Conservation (phyloP, 2,329 filamentous ascomycete genomes). For the Talaromyces sp. region DNA sequence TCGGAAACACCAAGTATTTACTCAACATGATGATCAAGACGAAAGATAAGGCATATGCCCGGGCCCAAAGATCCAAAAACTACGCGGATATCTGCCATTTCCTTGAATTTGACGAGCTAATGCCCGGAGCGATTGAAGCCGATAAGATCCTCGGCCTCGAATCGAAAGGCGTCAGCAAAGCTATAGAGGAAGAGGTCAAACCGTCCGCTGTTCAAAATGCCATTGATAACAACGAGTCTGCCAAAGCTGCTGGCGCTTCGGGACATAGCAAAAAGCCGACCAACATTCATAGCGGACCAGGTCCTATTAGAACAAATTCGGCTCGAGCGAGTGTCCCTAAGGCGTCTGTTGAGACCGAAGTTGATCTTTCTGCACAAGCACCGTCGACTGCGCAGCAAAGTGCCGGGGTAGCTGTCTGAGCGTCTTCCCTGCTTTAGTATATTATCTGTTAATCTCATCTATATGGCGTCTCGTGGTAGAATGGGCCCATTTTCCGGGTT, state of each 20-base stretch:
- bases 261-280: slow-evolving; percentile 6
- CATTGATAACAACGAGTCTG: slow-evolving; percentile 34
- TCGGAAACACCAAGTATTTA: slow-evolving; percentile 89
- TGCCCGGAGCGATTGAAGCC: slow-evolving; percentile 60
- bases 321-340: slow-evolving; percentile 22
- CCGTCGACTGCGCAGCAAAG: slow-evolving; percentile 18
- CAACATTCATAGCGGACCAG: slow-evolving; percentile 21
- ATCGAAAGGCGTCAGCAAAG: slow-evolving; percentile 25
- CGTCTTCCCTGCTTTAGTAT: neutral
- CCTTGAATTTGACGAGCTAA: slow-evolving; percentile 62
- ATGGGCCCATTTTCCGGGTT: neutral
- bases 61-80: slow-evolving; percentile 63
- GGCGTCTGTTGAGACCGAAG: slow-evolving; percentile 22
- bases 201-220: slow-evolving; percentile 33
- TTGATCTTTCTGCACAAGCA: slow-evolving; percentile 21
- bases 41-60: slow-evolving; percentile 62
- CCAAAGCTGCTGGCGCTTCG: slow-evolving; percentile 32
- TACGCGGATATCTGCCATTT: slow-evolving; percentile 67
- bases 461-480: neutral
- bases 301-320: slow-evolving; percentile 34
- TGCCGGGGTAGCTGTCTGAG: slow-evolving; percentile 14
- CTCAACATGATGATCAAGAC: slow-evolving; percentile 83
- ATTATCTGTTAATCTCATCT: neutral
- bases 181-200: slow-evolving; percentile 17
- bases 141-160: slow-evolving; percentile 56